phyloP scores from a whole-genome alignment of 495 filamentous ascomycete species.

The Xylaria palmicola region DNA sequence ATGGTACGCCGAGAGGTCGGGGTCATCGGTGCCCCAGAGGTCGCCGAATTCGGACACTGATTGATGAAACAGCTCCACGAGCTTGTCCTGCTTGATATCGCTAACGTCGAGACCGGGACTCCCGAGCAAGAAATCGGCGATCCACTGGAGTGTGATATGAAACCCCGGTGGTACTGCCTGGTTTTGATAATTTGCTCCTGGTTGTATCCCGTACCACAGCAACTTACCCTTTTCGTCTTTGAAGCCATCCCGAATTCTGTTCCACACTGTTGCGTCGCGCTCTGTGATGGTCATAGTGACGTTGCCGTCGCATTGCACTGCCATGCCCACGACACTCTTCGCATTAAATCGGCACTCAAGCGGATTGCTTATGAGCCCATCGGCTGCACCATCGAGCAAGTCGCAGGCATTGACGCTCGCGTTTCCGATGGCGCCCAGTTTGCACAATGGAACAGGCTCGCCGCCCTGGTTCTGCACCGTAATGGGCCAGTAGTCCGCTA shows the following conservation, averaged over 20 bases:
- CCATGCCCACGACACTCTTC: constrained; percentile 28
- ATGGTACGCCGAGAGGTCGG: constrained; percentile 44
- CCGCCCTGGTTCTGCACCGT: constrained; percentile 22
- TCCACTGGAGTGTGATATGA: constrained; percentile 21
- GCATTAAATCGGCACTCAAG: constrained; percentile 39
- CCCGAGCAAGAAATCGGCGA: constrained; percentile 23
- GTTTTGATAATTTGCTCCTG: constrained; percentile 24
- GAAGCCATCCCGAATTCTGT: constrained; percentile 29
- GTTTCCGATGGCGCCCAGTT: constrained; percentile 24
- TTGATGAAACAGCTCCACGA: constrained; percentile 28
- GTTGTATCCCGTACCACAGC: constrained; percentile 25
- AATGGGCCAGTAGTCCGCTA: constrained; percentile 30
- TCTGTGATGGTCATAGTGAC: constrained; percentile 13
- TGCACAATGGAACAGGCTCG: constrained; percentile 20
- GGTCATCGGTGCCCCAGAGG: constrained; percentile 33
- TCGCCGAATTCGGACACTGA: constrained; percentile 32
- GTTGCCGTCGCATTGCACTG: constrained; percentile 31
- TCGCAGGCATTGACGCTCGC: constrained; percentile 37
- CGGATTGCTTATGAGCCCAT: constrained; percentile 39
- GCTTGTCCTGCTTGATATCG: constrained; percentile 22
- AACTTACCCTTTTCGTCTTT: constrained; percentile 12
- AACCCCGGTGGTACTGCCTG: constrained; percentile 12
- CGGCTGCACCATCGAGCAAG: constrained; percentile 37
- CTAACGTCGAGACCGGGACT: constrained; percentile 24
- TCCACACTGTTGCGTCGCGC: constrained; percentile 36